These are phyloP conservation scores for Fusarium papillatum DNA, from an alignment of 2,329 filamentous ascomycete species.

Conservation along the genomic window DNA sequence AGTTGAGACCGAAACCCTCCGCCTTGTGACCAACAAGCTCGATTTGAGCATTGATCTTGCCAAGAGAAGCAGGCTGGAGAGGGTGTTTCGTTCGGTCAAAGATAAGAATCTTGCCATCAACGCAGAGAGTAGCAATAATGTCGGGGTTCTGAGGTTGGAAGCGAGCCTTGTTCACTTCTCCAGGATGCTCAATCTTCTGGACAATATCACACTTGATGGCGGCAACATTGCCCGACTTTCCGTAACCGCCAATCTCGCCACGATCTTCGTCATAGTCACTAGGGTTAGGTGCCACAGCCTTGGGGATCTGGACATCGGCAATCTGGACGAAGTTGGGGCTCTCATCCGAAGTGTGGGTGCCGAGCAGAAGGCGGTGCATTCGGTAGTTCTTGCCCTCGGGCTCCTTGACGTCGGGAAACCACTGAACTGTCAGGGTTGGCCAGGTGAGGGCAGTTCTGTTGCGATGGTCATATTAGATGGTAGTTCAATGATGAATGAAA, in stretches of 20 bases:
- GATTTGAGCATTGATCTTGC: slow-evolving; percentile 84
- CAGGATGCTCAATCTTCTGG: slow-evolving; percentile 96
- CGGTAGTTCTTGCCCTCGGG: slow-evolving; percentile 89
- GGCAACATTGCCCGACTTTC: slow-evolving; percentile 77
- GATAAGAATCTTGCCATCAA: slow-evolving; percentile 89
- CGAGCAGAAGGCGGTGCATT: slow-evolving; percentile 90
- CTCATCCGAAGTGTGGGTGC: slow-evolving; percentile 92
- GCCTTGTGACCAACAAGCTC: slow-evolving; percentile 86
- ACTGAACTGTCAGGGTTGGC: slow-evolving; percentile 97
- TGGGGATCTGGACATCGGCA: slow-evolving; percentile 93
- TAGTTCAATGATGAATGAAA: not conserved
- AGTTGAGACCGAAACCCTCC: slow-evolving; percentile 94
- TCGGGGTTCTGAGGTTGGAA: slow-evolving; percentile 99
- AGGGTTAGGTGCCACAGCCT: slow-evolving; percentile 78
- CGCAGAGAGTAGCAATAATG: slow-evolving; percentile 93
- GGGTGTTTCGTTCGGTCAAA: slow-evolving; percentile 98
- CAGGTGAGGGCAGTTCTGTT: slow-evolving; percentile 88
- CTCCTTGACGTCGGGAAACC: slow-evolving; percentile 96
- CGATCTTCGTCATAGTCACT: slow-evolving; percentile 92
- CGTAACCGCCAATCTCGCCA: slow-evolving; percentile 95
- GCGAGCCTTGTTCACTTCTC: slow-evolving; percentile 98
- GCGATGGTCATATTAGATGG: slow-evolving; percentile 22
- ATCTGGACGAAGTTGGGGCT: slow-evolving; percentile 95
- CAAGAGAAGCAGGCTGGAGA: slow-evolving; percentile 73
- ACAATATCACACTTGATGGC: slow-evolving; percentile 91